phyloP scores from a whole-genome alignment of 2,329 filamentous ascomycete species.

The Hypoxylon rubiginosum region DNA sequence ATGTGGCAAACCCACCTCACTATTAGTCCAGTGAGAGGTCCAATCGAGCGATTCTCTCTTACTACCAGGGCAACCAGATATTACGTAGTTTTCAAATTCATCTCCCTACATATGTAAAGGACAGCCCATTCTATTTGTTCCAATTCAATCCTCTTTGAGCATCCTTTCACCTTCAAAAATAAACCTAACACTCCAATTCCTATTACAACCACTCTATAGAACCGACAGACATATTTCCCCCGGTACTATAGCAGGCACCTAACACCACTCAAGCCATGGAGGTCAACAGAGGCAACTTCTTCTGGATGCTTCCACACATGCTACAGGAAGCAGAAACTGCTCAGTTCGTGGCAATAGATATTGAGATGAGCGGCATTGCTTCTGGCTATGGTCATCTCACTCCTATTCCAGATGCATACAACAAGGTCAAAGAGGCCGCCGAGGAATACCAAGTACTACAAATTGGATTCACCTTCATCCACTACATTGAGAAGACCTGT shows the following conservation, averaged over 20 bases:
- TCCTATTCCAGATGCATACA: constrained; percentile 47
- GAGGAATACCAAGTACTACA: constrained; percentile 53
- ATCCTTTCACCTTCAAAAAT: not conserved
- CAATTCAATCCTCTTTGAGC: not conserved
- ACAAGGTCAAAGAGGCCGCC: constrained; percentile 47
- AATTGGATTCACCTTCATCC: constrained; percentile 55
- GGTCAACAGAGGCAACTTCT: constrained; percentile 48
- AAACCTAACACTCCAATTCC: not conserved
- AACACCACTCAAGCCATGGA: constrained; percentile 45
- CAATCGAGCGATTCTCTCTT: too few species aligned
- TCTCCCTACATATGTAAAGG: too few species aligned
- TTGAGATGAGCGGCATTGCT: constrained; percentile 56
- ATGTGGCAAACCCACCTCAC: constrained; percentile 5
- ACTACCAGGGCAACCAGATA: too few species aligned
- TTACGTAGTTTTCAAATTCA: too few species aligned
- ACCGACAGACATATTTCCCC: not conserved
- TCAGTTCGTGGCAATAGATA: constrained; percentile 53
- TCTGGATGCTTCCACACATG: constrained; percentile 48
- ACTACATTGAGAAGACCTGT: constrained; percentile 29
- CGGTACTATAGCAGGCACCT: not conserved
- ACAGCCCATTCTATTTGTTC: not conserved
- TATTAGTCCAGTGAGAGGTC: too few species aligned
- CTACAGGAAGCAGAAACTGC: constrained; percentile 50
- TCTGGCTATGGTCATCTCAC: not conserved
- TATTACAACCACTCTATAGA: not conserved